Evolutionary conservation across 805 yeast genomes (phyloP).

Genomic region (Saturnispora zaruensis): DNA sequence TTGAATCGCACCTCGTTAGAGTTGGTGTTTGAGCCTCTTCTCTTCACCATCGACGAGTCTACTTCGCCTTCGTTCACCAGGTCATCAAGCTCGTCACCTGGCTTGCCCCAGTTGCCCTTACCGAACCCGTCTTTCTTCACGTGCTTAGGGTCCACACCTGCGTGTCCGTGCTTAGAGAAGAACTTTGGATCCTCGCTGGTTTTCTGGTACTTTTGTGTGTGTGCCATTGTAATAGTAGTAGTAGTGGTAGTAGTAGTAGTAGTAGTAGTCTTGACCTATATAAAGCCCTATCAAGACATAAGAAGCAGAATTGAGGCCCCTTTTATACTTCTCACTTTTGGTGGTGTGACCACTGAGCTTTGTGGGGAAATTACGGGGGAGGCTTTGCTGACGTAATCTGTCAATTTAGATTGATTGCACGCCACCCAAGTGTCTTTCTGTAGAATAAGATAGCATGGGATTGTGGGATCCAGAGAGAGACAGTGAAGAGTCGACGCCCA

Average conservation of each 20-base stretch:
- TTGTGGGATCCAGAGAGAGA: conserved; percentile 6
- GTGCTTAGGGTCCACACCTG: conserved; percentile 61
- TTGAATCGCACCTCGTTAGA: conserved; percentile 31
- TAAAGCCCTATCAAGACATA: background rate
- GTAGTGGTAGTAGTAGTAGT: background rate
- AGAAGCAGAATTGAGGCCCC: background rate
- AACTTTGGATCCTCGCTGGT: conserved; percentile 47
- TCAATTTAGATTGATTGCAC: background rate
- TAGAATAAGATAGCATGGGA: background rate
- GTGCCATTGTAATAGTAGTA: conserved; percentile 41
- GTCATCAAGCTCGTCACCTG: conserved; percentile 69
- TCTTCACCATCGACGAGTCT: conserved; percentile 36
- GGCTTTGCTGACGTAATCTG: conserved; percentile 1
- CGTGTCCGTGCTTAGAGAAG: conserved; percentile 71
- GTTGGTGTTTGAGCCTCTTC: conserved; percentile 45
- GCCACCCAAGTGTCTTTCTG: background rate
- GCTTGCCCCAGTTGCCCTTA: conserved; percentile 77
- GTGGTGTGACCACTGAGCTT: background rate
- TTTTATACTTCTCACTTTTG: background rate
- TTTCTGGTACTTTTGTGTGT: conserved; percentile 71
- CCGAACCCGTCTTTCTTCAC: conserved; percentile 84
- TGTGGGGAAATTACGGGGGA: background rate
- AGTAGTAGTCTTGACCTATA: no score
- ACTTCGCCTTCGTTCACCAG: conserved; percentile 51
- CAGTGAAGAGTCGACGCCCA: background rate